Evolutionary conservation across 768 basidiomycete genomes (phyloP).

Genomic region (Boletus reticulatus): DNA sequence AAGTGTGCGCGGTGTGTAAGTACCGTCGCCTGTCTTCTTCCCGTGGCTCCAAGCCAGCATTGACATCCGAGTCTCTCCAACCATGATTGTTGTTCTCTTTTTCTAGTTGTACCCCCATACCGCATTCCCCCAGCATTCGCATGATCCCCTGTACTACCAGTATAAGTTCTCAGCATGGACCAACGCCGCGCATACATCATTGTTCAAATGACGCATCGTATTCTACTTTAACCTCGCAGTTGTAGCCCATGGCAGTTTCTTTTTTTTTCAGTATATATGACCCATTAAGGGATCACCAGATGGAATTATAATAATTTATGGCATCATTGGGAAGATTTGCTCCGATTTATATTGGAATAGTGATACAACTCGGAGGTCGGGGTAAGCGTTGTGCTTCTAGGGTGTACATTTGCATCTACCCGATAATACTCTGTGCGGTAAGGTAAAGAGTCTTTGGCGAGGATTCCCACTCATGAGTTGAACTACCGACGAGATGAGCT

Average conservation of each 20-base stretch:
- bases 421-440: conserved; percentile 13
- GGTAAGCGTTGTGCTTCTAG: conserved; percentile 9
- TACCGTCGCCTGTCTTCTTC: neutral
- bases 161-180: conserved; percentile 24
- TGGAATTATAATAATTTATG: conserved; percentile 1
- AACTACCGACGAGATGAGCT: conserved; percentile 21
- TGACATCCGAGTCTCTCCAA: conserved; percentile 1
- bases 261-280: conserved; percentile 6
- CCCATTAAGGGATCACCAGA: conserved; percentile 2
- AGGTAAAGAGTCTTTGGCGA: conserved; percentile 4
- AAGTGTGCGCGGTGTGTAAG: conserved; percentile 21
- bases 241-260: conserved; percentile 20
- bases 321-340: neutral
- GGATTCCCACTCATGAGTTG: conserved; percentile 18
- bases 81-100: conserved; percentile 1
- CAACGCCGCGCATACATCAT: conserved; percentile 21
- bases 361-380: conserved; percentile 16
- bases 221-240: conserved; percentile 18
- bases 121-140: conserved; percentile 25
- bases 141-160: conserved; percentile 23
- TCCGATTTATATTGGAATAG: conserved; percentile 7
- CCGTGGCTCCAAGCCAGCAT: neutral
- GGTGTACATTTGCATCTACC: conserved; percentile 19
- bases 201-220: conserved; percentile 16
- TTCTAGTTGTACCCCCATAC: conserved; percentile 15